A percentile compares a stretch with the other conserved stretches of the same genome.
Conservation (phyloP, 805 yeast genomes). For the Candida koratica region DNA sequence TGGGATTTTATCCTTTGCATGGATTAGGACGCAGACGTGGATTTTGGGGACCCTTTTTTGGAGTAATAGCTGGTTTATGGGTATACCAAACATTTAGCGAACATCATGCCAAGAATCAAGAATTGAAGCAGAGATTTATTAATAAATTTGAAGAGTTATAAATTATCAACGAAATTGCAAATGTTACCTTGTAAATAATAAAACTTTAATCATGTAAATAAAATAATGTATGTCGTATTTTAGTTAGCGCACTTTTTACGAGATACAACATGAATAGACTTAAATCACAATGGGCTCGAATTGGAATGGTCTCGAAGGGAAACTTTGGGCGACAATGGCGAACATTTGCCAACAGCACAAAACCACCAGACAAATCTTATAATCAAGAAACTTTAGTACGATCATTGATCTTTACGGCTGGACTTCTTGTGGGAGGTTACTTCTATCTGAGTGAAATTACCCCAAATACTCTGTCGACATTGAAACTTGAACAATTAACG, state of each 20-base stretch:
- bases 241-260: neutral
- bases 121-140: neutral
- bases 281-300: neutral
- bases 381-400: constrained; percentile 3
- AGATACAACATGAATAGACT: neutral
- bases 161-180: too few relatives aligned
- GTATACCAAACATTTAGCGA: constrained; percentile 5
- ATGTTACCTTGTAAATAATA: too few relatives aligned
- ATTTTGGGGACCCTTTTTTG: constrained; percentile 7
- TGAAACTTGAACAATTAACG: constrained; percentile 14
- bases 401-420: constrained; percentile 8
- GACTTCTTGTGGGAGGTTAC: constrained; percentile 7
- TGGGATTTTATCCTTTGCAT: neutral
- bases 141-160: neutral
- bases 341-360: neutral
- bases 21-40: neutral
- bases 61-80: constrained; percentile 5
- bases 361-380: neutral
- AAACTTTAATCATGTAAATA: too few relatives aligned
- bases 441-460: constrained; percentile 6
- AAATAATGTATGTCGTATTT: neutral
- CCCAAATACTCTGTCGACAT: constrained; percentile 13
- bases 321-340: neutral
- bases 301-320: neutral
- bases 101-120: neutral